Conservation (phyloP, 306 rosid genomes). For the Lathyrus tuberosus region DNA sequence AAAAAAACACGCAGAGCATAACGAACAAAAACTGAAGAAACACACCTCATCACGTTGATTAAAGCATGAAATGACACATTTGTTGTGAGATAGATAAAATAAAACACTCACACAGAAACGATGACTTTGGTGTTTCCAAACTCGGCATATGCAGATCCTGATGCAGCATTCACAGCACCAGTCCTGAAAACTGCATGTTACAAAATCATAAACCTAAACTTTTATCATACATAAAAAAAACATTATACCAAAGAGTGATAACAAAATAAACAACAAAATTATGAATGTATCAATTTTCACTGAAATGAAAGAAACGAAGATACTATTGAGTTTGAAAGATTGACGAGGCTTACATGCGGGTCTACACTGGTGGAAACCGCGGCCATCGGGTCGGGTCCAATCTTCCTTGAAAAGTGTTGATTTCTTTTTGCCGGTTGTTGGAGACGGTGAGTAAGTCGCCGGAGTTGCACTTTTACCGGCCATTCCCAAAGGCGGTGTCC, state of each 20-base stretch:
- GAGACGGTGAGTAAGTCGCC: slow-evolving; percentile 75
- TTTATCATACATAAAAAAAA: background rate
- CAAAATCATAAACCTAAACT: slow-evolving; percentile 27
- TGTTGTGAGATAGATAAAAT: slow-evolving; percentile 5
- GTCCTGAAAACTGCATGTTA: slow-evolving; percentile 80
- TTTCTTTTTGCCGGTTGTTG: slow-evolving; percentile 49
- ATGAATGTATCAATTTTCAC: background rate
- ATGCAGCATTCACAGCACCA: slow-evolving; percentile 92
- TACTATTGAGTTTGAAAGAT: background rate
- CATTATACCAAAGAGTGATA: background rate
- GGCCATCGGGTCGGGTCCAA: slow-evolving; percentile 89
- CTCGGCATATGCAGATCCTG: slow-evolving; percentile 98
- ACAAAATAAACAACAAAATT: background rate
- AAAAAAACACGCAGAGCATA: slow-evolving; percentile 24
- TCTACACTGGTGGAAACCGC: slow-evolving; percentile 86
- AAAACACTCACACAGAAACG: slow-evolving; percentile 87
- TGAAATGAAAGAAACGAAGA: background rate
- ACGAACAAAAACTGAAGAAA: slow-evolving; percentile 21
- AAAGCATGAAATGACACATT: slow-evolving; percentile 5
- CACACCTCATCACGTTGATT: slow-evolving; percentile 4
- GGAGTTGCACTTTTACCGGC: slow-evolving; percentile 68
- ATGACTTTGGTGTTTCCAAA: slow-evolving; percentile 94
- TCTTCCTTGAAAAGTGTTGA: slow-evolving; percentile 48
- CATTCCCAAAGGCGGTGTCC: slow-evolving; percentile 48
- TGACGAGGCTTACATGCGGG: slow-evolving; percentile 68